Percentiles rank a stretch among this genome's conserved stretches.
Conservation (phyloP, 2,329 filamentous ascomycete species). For the Penicillium decumbens region DNA sequence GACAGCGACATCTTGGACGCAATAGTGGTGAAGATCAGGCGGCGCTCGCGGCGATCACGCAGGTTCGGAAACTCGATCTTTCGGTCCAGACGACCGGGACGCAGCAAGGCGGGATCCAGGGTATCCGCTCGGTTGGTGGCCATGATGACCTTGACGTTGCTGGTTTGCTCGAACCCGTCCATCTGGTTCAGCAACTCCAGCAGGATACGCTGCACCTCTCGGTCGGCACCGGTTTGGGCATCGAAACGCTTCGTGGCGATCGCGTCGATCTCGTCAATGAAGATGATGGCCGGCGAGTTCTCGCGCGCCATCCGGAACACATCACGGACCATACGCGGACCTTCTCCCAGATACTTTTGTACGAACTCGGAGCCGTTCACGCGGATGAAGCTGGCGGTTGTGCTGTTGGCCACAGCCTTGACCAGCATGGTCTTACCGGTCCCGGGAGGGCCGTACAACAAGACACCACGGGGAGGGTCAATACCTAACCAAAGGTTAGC, state of each 20-base stretch:
- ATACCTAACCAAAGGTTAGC: slow-evolving; percentile 53
- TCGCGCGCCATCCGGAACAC: slow-evolving; percentile 99
- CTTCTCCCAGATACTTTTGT: slow-evolving; percentile 97
- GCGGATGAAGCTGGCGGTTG: slow-evolving; percentile 95
- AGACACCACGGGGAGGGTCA: slow-evolving; percentile 90
- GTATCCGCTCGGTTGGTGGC: slow-evolving; percentile 98
- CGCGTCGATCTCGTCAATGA: slow-evolving; percentile 98
- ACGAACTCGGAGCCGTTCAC: slow-evolving; percentile 98
- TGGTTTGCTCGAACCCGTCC: slow-evolving; percentile 98
- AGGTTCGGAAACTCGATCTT: slow-evolving; percentile 99
- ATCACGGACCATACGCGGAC: slow-evolving; percentile 96
- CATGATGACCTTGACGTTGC: slow-evolving; percentile 99
- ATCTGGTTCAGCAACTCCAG: slow-evolving; percentile 98
- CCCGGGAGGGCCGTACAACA: slow-evolving; percentile 92
- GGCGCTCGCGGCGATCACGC: slow-evolving; percentile 86
- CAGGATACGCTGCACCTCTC: slow-evolving; percentile 97
- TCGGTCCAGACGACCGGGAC: slow-evolving; percentile 89
- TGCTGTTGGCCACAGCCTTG: slow-evolving; percentile 97
- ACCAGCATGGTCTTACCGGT: slow-evolving; percentile 97
- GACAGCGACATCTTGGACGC: slow-evolving; percentile 95
- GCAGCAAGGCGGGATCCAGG: slow-evolving; percentile 86
- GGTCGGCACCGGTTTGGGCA: slow-evolving; percentile 93
- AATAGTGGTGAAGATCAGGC: slow-evolving; percentile 96
- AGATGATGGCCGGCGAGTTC: slow-evolving; percentile 97
- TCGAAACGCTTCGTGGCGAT: slow-evolving; percentile 99